Conservation (phyloP, 2,329 filamentous ascomycete species). For the Botrytis galanthina region DNA sequence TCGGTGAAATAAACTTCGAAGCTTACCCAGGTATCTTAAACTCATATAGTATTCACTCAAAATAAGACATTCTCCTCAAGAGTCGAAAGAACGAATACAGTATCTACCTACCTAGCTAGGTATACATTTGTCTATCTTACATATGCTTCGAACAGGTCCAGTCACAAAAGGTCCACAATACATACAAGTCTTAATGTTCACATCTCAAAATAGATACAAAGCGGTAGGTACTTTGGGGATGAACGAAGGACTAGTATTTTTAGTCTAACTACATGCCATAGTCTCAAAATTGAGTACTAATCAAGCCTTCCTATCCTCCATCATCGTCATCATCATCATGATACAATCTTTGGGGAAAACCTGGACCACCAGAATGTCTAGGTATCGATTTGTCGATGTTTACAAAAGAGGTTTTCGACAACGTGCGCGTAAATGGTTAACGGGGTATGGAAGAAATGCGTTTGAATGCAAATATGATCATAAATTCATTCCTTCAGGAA, state of each 20-base stretch:
- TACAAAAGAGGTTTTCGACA: slow-evolving; percentile 30
- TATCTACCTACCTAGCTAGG: neutral
- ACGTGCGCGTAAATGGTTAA: slow-evolving; percentile 30
- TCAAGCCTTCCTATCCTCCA: slow-evolving; percentile 32
- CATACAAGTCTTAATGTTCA: neutral
- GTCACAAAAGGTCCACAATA: neutral
- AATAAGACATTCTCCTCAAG: neutral
- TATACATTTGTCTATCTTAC: neutral
- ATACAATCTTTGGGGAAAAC: slow-evolving; percentile 25
- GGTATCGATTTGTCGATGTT: slow-evolving; percentile 25
- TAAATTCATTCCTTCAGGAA: slow-evolving; percentile 32
- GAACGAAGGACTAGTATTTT: slow-evolving; percentile 38
- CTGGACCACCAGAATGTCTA: slow-evolving; percentile 29
- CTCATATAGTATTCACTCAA: neutral
- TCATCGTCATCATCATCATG: slow-evolving; percentile 34
- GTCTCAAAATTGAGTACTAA: slow-evolving; percentile 30
- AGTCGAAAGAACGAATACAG: neutral
- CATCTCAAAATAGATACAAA: neutral
- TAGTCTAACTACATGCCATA: slow-evolving; percentile 39
- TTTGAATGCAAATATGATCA: slow-evolving; percentile 30
- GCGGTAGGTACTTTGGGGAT: slow-evolving; percentile 19
- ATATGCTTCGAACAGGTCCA: neutral
- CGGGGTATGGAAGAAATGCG: slow-evolving; percentile 23
- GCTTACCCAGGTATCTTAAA: neutral
- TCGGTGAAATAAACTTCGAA: neutral